Evolutionary conservation across 371 early-diverging fungal genomes (phyloP).

Genomic region (Actinomucor elegans): DNA sequence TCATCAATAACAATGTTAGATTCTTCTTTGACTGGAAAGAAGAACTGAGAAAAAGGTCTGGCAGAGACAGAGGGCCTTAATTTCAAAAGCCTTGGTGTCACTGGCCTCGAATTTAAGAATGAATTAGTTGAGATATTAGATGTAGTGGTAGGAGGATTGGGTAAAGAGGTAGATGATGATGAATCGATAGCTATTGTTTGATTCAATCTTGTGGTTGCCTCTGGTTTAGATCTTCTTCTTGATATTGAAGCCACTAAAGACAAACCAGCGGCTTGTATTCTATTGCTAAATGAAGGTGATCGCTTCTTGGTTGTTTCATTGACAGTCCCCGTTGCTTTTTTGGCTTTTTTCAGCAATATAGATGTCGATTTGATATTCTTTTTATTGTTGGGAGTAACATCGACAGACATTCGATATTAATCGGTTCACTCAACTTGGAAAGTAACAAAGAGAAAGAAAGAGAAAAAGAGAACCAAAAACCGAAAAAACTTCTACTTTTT

Average conservation of each 20-base stretch:
- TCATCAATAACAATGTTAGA: no score
- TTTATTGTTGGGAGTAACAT: not conserved
- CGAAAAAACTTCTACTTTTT: not conserved
- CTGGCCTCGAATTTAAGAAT: no score
- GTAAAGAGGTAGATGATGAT: not conserved
- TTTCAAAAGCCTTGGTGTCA: slow-evolving; percentile 1
- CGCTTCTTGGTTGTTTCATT: slow-evolving; percentile 4
- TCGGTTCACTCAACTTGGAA: no score
- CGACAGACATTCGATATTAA: slow-evolving; percentile 3
- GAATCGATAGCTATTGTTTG: no score
- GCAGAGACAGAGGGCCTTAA: slow-evolving; percentile 3
- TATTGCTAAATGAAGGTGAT: slow-evolving; percentile 10
- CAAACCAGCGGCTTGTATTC: slow-evolving; percentile 6
- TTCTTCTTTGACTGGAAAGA: slow-evolving; percentile 12
- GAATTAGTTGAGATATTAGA: not conserved
- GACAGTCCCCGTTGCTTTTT: not conserved
- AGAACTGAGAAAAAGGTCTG: slow-evolving; percentile 24
- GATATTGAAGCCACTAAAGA: slow-evolving; percentile 15
- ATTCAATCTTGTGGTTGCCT: not conserved
- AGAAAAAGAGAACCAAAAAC: slow-evolving; percentile 1
- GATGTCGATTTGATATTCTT: not conserved
- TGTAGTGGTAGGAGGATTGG: not conserved
- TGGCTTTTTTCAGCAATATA: slow-evolving; percentile 6
- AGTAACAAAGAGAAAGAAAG: not conserved
- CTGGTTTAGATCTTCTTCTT: slow-evolving; percentile 2